Conservation (phyloP, 257 asterid species). For the Solanum chiquidenum region DNA sequence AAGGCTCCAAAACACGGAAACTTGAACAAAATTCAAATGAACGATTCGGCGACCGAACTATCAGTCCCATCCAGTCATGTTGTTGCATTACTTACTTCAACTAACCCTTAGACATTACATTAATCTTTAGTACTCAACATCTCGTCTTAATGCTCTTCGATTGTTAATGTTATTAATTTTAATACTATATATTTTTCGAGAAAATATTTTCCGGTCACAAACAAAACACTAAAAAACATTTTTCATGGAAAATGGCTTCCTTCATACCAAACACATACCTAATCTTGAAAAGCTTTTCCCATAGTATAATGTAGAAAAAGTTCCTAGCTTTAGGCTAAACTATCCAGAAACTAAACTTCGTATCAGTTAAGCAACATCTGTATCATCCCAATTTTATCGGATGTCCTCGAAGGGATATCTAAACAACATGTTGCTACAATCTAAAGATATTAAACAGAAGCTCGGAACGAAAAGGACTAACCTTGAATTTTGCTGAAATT, state of each 20-base stretch:
- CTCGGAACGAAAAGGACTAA: slow-evolving; percentile 3
- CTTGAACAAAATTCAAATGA: no score
- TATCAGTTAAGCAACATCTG: background rate
- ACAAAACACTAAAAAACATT: background rate
- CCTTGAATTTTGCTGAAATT: slow-evolving; percentile 60
- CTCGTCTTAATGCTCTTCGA: background rate
- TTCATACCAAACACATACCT: background rate
- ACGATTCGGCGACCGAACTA: fast-evolving
- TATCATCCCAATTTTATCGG: background rate
- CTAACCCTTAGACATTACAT: background rate
- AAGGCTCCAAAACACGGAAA: no score
- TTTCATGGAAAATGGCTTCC: background rate
- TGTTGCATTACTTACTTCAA: background rate
- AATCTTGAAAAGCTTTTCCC: background rate
- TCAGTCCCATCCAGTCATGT: no score
- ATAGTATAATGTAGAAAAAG: background rate
- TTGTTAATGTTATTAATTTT: background rate
- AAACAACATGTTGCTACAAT: background rate
- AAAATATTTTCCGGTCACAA: background rate
- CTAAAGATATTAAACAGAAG: background rate
- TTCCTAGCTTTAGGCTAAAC: background rate
- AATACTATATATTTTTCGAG: background rate
- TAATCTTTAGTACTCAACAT: background rate
- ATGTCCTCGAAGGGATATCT: background rate
- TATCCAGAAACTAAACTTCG: no score